Base-by-base conservation (phyloP, 164 flowering plant species). In the Stephania japonica region DNA sequence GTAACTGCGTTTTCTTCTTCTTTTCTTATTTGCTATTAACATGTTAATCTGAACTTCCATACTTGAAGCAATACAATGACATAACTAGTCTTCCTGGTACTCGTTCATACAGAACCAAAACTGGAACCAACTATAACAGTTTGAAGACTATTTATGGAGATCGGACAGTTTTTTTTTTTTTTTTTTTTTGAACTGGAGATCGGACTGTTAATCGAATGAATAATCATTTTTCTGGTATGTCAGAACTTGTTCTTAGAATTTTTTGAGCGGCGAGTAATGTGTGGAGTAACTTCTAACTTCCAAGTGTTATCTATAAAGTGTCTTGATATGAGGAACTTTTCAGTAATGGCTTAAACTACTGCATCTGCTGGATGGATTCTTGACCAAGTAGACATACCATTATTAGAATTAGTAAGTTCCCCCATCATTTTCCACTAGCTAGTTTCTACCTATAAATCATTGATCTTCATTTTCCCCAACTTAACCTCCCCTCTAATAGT, bases 61-160 rank as follows among this genome's bases (percentile, higher is more conserved):
- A 19, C n/a, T 56, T 19, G n/a, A 56, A 56, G 19, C 18, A n/a
- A 56, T 56, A 12, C 68, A 85, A 88, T 82, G 65, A 65, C 84
- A 86, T n/a, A n/a, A n/a, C n/a, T n/a, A n/a, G n/a, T n/a, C n/a
- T n/a, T 69, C 91, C 89, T 5, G 85, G 86, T 71, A 23, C 62
- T 18, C 62, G 62, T 14, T 56, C 62, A 14, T 56, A 56, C 62
- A 56, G 62, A 23, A 56, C 62, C n/a, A 56, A 56, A 56, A 56
- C 62, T 56, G 62, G 18, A 23, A 56, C 62, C 42, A 78, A 84
- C 67, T 86, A 86, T 69, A 72, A 70, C 68, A 87, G 86, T 78
- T 72, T 88, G 77, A 84, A 86, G 81, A 74, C 81, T 73, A 85
- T 88, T 61, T 88, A 81, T 83, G 87, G 87, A n/a, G n/a, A n/a